These are phyloP conservation scores for Iberis pinnata DNA, from an alignment of 345 rosid genomes.

Conservation along the genomic window DNA sequence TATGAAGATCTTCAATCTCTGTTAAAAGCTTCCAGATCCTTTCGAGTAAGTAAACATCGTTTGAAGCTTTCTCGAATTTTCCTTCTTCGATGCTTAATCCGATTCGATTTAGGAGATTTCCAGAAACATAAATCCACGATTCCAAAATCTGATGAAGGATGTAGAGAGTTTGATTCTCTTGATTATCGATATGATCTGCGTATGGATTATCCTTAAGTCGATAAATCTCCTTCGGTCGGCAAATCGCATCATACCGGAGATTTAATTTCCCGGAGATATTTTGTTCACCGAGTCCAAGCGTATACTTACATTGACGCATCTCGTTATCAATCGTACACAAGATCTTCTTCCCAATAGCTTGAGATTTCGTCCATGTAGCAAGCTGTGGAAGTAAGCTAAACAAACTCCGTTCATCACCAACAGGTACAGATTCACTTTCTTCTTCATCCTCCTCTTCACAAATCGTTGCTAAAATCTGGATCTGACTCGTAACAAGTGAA, in stretches of 20 bases:
- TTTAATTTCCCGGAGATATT: slow-evolving; percentile 70
- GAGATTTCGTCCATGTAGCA: slow-evolving; percentile 69
- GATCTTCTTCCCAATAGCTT: slow-evolving; percentile 55
- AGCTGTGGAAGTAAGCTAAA: slow-evolving; percentile 72
- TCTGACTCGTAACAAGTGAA: slow-evolving; percentile 60
- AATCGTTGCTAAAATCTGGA: slow-evolving; percentile 52
- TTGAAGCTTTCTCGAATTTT: slow-evolving; percentile 43
- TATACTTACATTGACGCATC: slow-evolving; percentile 67
- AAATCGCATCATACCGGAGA: slow-evolving; percentile 73
- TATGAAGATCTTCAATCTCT: slow-evolving; percentile 68
- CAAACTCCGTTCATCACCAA: slow-evolving; percentile 52
- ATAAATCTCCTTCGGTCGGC: slow-evolving; percentile 57
- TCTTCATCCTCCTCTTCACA: slow-evolving; percentile 35
- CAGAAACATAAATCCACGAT: slow-evolving; percentile 60
- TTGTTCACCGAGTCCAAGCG: slow-evolving; percentile 80
- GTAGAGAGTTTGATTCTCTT: slow-evolving; percentile 63
- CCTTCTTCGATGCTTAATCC: slow-evolving; percentile 36
- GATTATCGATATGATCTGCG: slow-evolving; percentile 49
- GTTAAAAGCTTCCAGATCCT: slow-evolving; percentile 65
- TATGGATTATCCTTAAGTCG: slow-evolving; percentile 45
- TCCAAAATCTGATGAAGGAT: slow-evolving; percentile 73
- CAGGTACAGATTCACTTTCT: slow-evolving; percentile 4
- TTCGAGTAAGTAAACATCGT: slow-evolving; percentile 53
- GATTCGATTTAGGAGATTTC: slow-evolving; percentile 44
- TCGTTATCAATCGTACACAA: slow-evolving; percentile 64